Base-by-base conservation (phyloP, 345 rosid species). In the Gynandropsis gynandra region DNA sequence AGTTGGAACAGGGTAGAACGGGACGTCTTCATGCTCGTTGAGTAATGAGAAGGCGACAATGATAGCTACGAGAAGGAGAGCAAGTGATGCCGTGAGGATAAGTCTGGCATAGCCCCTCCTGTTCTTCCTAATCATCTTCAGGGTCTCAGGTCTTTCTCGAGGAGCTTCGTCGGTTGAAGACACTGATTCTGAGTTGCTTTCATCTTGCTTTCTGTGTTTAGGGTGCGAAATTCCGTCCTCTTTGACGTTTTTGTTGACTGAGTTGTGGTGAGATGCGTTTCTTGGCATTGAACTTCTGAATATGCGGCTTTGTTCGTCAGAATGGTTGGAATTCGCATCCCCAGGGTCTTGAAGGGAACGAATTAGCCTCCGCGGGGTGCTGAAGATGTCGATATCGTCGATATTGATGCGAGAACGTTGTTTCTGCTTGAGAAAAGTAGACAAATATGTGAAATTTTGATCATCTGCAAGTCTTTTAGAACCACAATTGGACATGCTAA, bases 291-390 rank as follows among this genome's bases (percentile, higher is more conserved):
- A 84, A 45, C 85, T 80, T 63, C 54, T 53, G 44, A 57, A 59
- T 36, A 65, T 24, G 8, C 79, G 81, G 54, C 74, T 79, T 50
- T 71, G 78, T 60, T 59, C 62, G 63, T 55, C 76, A 13, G 82
- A 64, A 49, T 58, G 73, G 47, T 70, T 78, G 1, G 80, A 69
- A 61, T 69, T 71, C 7, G 59, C 34, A 51, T 66, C 81, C 67
- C 50, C 76, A 21, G 76, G 70, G 56, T 81, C 85, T 55, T 87
- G 95, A 70, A 92, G 95, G 44, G 94, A 83, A 45, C 56, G 79
- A 19, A 68, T 68, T 8, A 87, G 95, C 71, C 74, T 92, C 74
- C 98, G 67, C 18, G 93, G 97, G 36, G 95, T 87, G 24, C 74
- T 85, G 62, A 74, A 92, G 72, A 79, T 69, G 32, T 54, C 65